Evolutionary conservation across 169 alveolate genomes (phyloP), one percentile per base, ranked within the genome.

Genomic region (Babesia gibsoni): DNA sequence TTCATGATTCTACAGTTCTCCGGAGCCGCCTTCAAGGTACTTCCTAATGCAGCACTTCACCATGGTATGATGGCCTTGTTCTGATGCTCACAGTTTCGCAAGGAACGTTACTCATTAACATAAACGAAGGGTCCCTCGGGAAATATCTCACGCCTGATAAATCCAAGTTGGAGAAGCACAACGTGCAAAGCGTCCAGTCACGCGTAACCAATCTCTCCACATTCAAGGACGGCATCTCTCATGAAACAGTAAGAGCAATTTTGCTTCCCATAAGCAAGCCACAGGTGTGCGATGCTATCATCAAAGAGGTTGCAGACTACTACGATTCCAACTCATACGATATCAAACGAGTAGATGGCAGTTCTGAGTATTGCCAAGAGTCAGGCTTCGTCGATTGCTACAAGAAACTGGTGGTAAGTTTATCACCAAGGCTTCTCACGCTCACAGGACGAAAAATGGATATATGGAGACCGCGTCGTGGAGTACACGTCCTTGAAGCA

Each of bases 21-120:
- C 30, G 98, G 98, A 8, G 88, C 96, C 18, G 98, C 98, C 14
- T 94, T 91, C 74, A 91, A 94, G 69, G 67, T 90, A n/a, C 64
- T 84, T 23, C 82, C 67, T 16, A 83, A 87, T 48, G 93, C 90
- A 25, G 73, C 95, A 2, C 73, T 94, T n/a, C 98, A 94, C 63
- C 98, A 94, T 77, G 98, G 98, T 18, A 90, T 93, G 4, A 86
- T 92, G 89, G 61, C 78, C 30, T 84, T 18, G 69, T 72, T 48
- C 67, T 77, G 18, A 59, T 63, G 33, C 36, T 49, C 39, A 46
- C 54, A 12, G 65, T 63, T 18, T 29, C 65, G 1, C 2, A 23
- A 77, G 98, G 98, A 1, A 94, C 98, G 0, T 87, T 94, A 92
- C 70, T 91, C 33, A 50, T 91, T 14, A 79, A 91, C 64, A 66